Percentiles rank a stretch among this genome's conserved stretches.
phyloP scores from a whole-genome alignment of 176 grass and related monocot species.

The Poa pratensis region DNA sequence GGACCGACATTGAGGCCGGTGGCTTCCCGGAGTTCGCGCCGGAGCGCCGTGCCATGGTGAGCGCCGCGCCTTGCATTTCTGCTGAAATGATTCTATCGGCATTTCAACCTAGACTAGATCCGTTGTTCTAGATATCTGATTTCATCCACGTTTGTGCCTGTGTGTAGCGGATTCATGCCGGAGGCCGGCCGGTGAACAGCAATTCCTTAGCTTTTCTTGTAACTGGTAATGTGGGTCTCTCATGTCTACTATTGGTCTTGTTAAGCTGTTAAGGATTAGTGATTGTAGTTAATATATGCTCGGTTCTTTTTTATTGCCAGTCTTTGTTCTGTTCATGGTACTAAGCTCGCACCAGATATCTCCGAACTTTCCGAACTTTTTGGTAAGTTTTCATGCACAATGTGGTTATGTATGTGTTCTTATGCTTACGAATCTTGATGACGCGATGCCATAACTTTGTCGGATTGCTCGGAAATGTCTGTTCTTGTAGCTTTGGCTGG shows the following conservation, averaged over 20 bases:
- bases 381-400: slow-evolving; percentile 55
- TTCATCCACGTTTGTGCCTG: slow-evolving; percentile 11
- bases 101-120: background rate
- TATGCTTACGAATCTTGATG: slow-evolving; percentile 21
- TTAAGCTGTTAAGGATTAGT: slow-evolving; percentile 13
- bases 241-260: background rate
- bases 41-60: slow-evolving; percentile 78
- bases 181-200: slow-evolving; percentile 70
- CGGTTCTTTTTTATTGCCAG: slow-evolving; percentile 44
- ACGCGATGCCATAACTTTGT: slow-evolving; percentile 23
- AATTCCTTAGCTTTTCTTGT: slow-evolving; percentile 91
- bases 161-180: slow-evolving; percentile 73
- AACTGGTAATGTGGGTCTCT: slow-evolving; percentile 61
- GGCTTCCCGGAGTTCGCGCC: slow-evolving; percentile 69
- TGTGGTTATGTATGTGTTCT: background rate
- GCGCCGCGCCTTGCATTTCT: slow-evolving; percentile 12
- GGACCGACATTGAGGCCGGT: slow-evolving; percentile 67
- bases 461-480: slow-evolving; percentile 18
- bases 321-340: slow-evolving; percentile 93
- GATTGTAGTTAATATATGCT: slow-evolving; percentile 30
- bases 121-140: slow-evolving; percentile 23
- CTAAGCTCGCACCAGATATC: slow-evolving; percentile 97
- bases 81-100: slow-evolving; percentile 24
- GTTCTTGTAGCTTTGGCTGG: slow-evolving; percentile 78
- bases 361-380: slow-evolving; percentile 73